phyloP scores from a whole-genome alignment of 129 eudicot genomes.

The Artemisia argyi region DNA sequence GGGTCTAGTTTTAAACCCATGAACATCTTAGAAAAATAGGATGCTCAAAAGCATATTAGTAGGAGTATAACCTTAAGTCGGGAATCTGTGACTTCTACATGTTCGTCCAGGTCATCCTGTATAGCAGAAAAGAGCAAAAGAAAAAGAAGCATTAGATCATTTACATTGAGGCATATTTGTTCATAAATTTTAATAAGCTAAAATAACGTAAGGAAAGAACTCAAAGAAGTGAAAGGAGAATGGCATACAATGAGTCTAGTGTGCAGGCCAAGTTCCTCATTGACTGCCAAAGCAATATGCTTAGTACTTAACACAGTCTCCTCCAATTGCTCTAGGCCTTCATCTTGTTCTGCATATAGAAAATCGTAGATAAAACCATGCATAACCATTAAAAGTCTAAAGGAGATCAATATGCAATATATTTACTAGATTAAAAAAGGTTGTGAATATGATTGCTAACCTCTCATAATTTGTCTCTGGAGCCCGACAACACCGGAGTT shows the following conservation, averaged over 20 bases:
- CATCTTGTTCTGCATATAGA: constrained; percentile 79
- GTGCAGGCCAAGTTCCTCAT: constrained; percentile 94
- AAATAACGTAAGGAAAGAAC: not conserved
- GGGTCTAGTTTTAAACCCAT: too few species aligned
- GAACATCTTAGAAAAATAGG: not conserved
- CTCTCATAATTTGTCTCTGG: constrained; percentile 93
- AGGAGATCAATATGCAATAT: not conserved
- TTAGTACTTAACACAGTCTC: constrained; percentile 87
- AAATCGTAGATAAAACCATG: not conserved
- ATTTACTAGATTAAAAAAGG: not conserved
- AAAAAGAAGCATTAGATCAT: constrained; percentile 19
- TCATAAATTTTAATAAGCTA: constrained; percentile 8
- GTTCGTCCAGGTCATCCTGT: constrained; percentile 90
- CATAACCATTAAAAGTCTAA: not conserved
- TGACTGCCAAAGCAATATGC: constrained; percentile 92
- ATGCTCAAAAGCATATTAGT: constrained; percentile 16
- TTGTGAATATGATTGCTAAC: constrained; percentile 39
- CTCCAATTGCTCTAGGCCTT: constrained; percentile 92
- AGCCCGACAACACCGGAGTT: constrained; percentile 83
- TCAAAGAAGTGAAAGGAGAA: constrained; percentile 3
- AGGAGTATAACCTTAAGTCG: constrained; percentile 64
- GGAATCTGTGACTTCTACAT: constrained; percentile 85
- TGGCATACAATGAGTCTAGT: constrained; percentile 82
- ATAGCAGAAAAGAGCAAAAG: constrained; percentile 19
- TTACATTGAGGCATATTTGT: not conserved